Base-by-base conservation (phyloP, 192 early-diverging fungal species). In the Coemansia sp. region DNA sequence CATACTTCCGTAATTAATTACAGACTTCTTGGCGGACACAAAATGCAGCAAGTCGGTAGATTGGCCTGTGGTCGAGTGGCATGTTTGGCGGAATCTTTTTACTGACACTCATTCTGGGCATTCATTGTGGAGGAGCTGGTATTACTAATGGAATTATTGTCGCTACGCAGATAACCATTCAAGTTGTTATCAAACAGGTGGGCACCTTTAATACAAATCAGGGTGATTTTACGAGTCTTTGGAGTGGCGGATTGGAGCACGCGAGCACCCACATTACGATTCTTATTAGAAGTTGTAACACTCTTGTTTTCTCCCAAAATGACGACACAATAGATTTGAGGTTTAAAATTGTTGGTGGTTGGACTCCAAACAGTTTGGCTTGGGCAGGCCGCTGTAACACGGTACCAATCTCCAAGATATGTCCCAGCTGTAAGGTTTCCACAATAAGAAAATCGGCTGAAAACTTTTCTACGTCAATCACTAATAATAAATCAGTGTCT, bases 111-210 rank as follows among this genome's bases (percentile, higher is more conserved):
- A 68, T 72, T 19, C 62, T 81, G 38, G 73, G 74, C 24, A 75
- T 81, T 24, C 78, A 74, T 59, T 68, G 78, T 29, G 65, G 73
- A 27, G 73, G 73, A 26, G 78, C 73, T 24, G 58, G 73, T n/a
- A 81, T 81, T 35, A 81, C 78, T 26, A 81, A 75, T 39, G 78
- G 65, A 10, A 64, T 81, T 14, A 81, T 81, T 49, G 78, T 81
- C 16, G 65, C 68, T 32, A 68, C 78, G n/a, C 73, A 81, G 62
- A 64, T 81, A 62, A 75, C 72, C 18, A 64, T 75, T 62, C 66
- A 65, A 35, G 66, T 81, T 16, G 61, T 81, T 20, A 69, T 81
- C 38, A 73, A 81, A 32, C 61, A 67, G 57, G 56, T 62, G 2
- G 73, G 73, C 20, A 65, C 62, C 2, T 63, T 81, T 41, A 68